Evolutionary conservation across 805 yeast species (phyloP).

Genomic region (Barnettozyma siamensis): DNA sequence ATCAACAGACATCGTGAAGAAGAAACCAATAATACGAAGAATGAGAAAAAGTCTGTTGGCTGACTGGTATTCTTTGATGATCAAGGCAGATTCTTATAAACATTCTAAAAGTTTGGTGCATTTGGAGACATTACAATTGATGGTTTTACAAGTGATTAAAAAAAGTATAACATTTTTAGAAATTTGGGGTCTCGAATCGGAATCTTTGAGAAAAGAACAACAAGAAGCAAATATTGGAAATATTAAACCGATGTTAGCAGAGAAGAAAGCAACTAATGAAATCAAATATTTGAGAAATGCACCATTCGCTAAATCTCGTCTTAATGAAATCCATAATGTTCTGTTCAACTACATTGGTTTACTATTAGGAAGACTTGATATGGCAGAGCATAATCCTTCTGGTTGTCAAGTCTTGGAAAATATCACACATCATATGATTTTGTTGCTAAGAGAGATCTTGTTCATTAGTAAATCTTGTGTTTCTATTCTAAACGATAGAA

Average conservation of each 20-base stretch:
- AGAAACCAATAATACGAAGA: constrained; percentile 53
- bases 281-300: constrained; percentile 44
- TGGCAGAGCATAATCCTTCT: constrained; percentile 64
- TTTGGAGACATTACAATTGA: constrained; percentile 53
- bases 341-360: constrained; percentile 57
- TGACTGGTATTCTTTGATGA: constrained; percentile 76
- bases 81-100: constrained; percentile 69
- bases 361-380: constrained; percentile 70
- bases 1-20: constrained; percentile 62
- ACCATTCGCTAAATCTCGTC: constrained; percentile 58
- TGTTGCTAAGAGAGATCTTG: constrained; percentile 56
- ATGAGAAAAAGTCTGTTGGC: constrained; percentile 65
- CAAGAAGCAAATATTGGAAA: background rate
- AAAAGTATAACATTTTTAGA: constrained; percentile 60
- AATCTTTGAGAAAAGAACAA: constrained; percentile 28
- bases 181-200: constrained; percentile 66
- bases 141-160: constrained; percentile 62
- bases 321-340: constrained; percentile 58
- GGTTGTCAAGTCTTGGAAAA: constrained; percentile 67
- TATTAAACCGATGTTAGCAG: constrained; percentile 7
- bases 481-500: constrained; percentile 26
- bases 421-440: constrained; percentile 61
- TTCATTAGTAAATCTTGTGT: constrained; percentile 50
- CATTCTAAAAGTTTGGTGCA: constrained; percentile 54
- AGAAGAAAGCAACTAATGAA: background rate